These are phyloP conservation scores for Ophiostoma himal-ulmi DNA, from an alignment of 2,329 filamentous ascomycete genomes.

Conservation along the genomic window DNA sequence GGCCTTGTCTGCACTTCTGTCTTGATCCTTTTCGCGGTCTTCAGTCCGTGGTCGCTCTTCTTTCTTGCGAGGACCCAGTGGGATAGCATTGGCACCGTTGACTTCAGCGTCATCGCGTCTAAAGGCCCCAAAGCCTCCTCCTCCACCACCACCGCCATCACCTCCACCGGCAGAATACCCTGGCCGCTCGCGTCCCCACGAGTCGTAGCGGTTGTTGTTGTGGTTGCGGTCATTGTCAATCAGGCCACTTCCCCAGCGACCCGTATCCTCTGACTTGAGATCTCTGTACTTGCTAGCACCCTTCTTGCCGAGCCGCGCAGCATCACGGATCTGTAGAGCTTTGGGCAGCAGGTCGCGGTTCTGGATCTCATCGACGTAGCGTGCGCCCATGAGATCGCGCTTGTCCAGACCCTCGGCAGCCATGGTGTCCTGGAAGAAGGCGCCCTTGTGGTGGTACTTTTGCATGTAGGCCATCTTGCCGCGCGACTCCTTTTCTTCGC, in stretches of 20 bases:
- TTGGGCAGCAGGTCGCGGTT: constrained; percentile 81
- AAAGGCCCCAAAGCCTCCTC: not conserved
- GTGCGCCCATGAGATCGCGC: constrained; percentile 78
- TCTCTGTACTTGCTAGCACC: constrained; percentile 87
- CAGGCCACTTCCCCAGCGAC: constrained; percentile 62
- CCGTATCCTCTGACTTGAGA: constrained; percentile 83
- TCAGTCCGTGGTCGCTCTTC: constrained; percentile 1
- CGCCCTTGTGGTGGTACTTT: constrained; percentile 93
- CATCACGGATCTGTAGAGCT: constrained; percentile 87
- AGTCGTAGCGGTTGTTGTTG: constrained; percentile 27
- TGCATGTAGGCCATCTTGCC: constrained; percentile 89
- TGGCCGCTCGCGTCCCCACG: constrained; percentile 22
- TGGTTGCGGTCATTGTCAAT: constrained; percentile 45
- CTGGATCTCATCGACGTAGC: constrained; percentile 74
- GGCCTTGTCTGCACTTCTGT: not conserved
- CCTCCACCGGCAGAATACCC: constrained; percentile 26
- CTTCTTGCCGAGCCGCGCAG: constrained; percentile 89
- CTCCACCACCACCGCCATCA: constrained; percentile 31
- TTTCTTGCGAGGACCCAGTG: constrained; percentile 56
- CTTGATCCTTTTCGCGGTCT: not conserved
- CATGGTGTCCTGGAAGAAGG: constrained; percentile 83
- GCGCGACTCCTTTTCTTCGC: constrained; percentile 68
- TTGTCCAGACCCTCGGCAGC: constrained; percentile 68
- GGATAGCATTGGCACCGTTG: constrained; percentile 65
- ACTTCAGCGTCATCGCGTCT: constrained; percentile 37